Evolutionary conservation across 306 rosid species (phyloP).

Genomic region (Hippophae tibetana): DNA sequence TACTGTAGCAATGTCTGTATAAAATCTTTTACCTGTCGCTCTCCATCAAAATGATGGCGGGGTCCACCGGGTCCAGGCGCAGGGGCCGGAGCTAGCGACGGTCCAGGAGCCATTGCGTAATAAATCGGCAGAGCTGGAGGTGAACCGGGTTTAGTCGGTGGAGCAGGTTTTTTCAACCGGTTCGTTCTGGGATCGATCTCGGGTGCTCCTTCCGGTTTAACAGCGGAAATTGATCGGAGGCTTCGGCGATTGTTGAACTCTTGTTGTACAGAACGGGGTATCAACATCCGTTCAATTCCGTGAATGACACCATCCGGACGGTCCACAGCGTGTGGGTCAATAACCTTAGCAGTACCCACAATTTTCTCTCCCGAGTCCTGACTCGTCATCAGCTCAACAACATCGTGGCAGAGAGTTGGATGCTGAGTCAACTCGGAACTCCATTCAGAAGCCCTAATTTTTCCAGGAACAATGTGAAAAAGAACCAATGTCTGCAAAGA

Average conservation of each 20-base stretch:
- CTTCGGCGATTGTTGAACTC: slow-evolving; percentile 63
- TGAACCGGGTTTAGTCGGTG: slow-evolving; percentile 45
- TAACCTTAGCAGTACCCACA: slow-evolving; percentile 35
- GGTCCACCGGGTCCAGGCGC: slow-evolving; percentile 84
- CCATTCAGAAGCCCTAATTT: slow-evolving; percentile 30
- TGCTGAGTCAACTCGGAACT: slow-evolving; percentile 20
- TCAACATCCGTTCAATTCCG: slow-evolving; percentile 52
- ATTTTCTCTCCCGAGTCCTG: slow-evolving; percentile 31
- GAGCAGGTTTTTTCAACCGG: slow-evolving; percentile 45
- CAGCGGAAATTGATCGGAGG: slow-evolving; percentile 53
- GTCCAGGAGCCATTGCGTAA: slow-evolving; percentile 75
- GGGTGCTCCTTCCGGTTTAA: slow-evolving; percentile 68
- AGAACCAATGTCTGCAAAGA: slow-evolving; percentile 51
- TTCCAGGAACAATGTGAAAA: slow-evolving; percentile 50
- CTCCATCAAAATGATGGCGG: slow-evolving; percentile 72
- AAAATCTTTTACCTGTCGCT: slow-evolving; percentile 60
- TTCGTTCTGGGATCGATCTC: slow-evolving; percentile 64
- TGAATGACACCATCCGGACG: slow-evolving; percentile 78
- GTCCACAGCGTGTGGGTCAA: slow-evolving; percentile 31
- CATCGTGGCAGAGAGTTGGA: slow-evolving; percentile 23
- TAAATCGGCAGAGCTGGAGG: slow-evolving; percentile 48
- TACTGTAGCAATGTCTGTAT: slow-evolving; percentile 64
- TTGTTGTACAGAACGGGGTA: slow-evolving; percentile 57
- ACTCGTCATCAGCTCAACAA: slow-evolving; percentile 16
- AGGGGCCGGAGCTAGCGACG: slow-evolving; percentile 62